Conservation (phyloP, 1,284 basidiomycete genomes). For the Fomitopsis pinicola region DNA sequence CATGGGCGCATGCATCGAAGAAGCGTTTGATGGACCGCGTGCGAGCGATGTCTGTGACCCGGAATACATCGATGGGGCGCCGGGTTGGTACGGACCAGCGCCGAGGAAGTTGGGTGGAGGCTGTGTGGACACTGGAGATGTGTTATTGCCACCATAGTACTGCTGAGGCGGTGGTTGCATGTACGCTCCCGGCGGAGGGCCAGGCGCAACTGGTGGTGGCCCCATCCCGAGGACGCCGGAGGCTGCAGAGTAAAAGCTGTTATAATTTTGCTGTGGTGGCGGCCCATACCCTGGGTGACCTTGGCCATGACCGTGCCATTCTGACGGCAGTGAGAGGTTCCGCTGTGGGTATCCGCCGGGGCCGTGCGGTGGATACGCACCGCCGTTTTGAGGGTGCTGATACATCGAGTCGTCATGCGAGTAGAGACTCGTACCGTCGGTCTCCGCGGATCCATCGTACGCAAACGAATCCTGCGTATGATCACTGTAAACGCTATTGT, state of each 20-base stretch:
- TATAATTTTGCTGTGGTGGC: conserved; percentile 35
- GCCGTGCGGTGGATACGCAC: not conserved
- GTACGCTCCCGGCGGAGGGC: not conserved
- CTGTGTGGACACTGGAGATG: conserved; percentile 11
- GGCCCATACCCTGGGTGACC: conserved; percentile 26
- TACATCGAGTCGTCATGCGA: conserved; percentile 30
- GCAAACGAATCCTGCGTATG: conserved; percentile 16
- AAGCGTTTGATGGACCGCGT: conserved; percentile 11
- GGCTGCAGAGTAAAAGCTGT: conserved; percentile 65
- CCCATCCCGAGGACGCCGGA: conserved; percentile 79
- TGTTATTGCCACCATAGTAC: conserved; percentile 3
- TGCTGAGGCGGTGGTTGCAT: conserved; percentile 5
- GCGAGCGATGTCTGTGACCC: conserved; percentile 15
- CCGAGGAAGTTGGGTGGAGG: conserved; percentile 18
- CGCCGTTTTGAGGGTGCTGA: conserved; percentile 7
- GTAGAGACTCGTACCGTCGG: conserved; percentile 29
- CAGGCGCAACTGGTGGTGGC: conserved; percentile 1
- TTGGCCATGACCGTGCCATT: conserved; percentile 28
- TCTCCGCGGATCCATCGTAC: conserved; percentile 19
- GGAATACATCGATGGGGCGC: conserved; percentile 15
- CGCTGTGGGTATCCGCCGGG: conserved; percentile 9
- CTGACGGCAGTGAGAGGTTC: conserved; percentile 18
- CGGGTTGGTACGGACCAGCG: conserved; percentile 20
- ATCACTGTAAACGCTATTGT: conserved; percentile 22
- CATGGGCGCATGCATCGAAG: conserved; percentile 17